Evolutionary conservation across 2,329 filamentous ascomycete genomes (phyloP), one percentile per base, ranked within the genome.

Genomic region (Mariannaea elegans): DNA sequence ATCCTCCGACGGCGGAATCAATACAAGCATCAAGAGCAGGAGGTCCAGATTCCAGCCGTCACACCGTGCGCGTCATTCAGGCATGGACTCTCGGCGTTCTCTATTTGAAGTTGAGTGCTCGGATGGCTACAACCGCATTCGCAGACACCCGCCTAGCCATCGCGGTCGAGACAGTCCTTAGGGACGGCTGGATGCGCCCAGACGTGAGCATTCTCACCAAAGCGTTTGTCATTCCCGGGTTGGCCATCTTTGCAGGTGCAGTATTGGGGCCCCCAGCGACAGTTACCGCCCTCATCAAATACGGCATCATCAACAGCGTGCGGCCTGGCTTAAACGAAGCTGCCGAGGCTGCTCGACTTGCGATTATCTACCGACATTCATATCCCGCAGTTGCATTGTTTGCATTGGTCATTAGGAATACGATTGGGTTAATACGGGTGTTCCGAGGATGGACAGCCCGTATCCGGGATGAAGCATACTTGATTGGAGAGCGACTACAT

Each of bases 81-180:
- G 90, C 94, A 58, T 99, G 94, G 93, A 97, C 94, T 0, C 82
- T 99, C 1, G 95, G 95, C 4, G 85, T 99, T 19, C 83, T 99
- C 3, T 97, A 97, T 75, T 84, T 96, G 27, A 94, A 97, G 65
- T 87, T 98, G 69, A 86, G 86, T 1, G 84, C 87, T 14, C 89
- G 90, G 36, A 78, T 93, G 68, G 82, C 93, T 23, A 82, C 89
- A 19, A 81, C 90, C 12, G 84, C 89, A 70, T 84, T 92, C 63
- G 86, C 87, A 8, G 84, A 87, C 9, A 90, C 90, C 9, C 89
- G 91, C 4, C 85, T 91, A 1, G 90, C 93, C 1, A 83, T 87
- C 49, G 92, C 93, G 1, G 85, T 97, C 14, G 86, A 87, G 2
- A 90, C 88, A 2, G 87, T 97, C 14, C 82, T 93, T 56, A 87